phyloP scores from a whole-genome alignment of 129 eudicot genomes.

The Arctium minus region DNA sequence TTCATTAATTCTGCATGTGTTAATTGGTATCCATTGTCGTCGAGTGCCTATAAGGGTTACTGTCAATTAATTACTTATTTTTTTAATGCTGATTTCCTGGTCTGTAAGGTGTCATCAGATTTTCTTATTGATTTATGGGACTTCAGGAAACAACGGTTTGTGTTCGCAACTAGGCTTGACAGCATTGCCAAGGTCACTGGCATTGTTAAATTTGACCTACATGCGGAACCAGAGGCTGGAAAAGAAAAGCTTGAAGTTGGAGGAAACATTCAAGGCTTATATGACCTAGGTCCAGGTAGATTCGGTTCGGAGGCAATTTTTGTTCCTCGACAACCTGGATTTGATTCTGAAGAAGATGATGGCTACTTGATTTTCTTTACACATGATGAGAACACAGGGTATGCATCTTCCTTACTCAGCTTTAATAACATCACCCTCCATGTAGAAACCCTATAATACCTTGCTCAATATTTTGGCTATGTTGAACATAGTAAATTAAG shows the following conservation, averaged over 20 bases:
- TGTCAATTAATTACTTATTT: too few relatives aligned
- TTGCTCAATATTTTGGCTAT: background rate
- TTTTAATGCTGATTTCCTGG: background rate
- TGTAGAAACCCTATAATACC: background rate
- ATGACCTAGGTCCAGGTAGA: conserved; percentile 75
- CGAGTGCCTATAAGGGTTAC: too few relatives aligned
- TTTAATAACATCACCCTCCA: background rate
- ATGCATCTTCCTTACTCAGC: conserved; percentile 13
- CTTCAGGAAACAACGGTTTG: conserved; percentile 87
- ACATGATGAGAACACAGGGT: conserved; percentile 92
- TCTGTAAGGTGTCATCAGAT: background rate
- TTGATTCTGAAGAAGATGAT: conserved; percentile 80
- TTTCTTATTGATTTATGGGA: background rate
- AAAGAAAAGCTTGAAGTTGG: conserved; percentile 79
- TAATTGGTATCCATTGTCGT: too few relatives aligned
- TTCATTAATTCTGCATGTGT: too few relatives aligned
- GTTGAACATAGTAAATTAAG: background rate
- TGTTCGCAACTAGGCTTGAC: conserved; percentile 77
- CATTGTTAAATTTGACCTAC: conserved; percentile 84
- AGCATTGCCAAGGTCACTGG: conserved; percentile 83
- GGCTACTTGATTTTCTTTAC: conserved; percentile 88
- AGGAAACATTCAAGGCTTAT: conserved; percentile 77
- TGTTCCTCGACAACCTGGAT: conserved; percentile 66
- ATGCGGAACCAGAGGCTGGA: conserved; percentile 71
- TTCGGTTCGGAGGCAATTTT: conserved; percentile 95